Base-by-base conservation (phyloP, 768 basidiomycete species). In the Lentinula raphanica region DNA sequence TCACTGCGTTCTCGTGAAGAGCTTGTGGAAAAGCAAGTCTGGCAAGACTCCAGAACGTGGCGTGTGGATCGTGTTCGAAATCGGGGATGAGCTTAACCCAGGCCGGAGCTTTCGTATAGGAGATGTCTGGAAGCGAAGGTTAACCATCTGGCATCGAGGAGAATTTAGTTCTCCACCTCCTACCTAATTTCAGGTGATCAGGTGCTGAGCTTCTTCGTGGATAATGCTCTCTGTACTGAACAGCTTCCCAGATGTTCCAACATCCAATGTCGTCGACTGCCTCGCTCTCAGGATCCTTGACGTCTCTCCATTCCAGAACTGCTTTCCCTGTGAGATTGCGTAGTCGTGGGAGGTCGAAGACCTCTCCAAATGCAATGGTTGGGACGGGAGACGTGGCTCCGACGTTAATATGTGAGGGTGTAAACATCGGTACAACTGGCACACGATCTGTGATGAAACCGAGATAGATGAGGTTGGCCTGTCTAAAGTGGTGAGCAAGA, bases 221-320 rank as follows among this genome's bases (percentile, higher is more conserved):
- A 49, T 59, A 62, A 11, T 67, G 58, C 36, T 78, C 76, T 1
- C 67, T 64, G 23, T 72, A 63, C 62, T 82, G 77, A 3, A 78
- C 74, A 46, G 73, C 68, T 65, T 79, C 72, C 80, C 80, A 83
- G 2, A 72, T 66, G 62, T 77, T 79, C 81, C 81, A 83, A 62
- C 81, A 83, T n/a, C 81, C 81, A 19, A 83, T 59, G n/a, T 79
- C 76, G 35, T 83, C 80, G 8, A 75, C 19, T 23, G 66, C 63
- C 6, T 69, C 59, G 54, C 76, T 78, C 35, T 68, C 70, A 13
- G 66, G 65, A 57, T 80, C 71, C 65, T 87, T 87, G 46, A 88
- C 77, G 59, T 87, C 78, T 44, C 78, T 73, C 85, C 85, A 88
- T 68, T 88, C 85, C 4, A 87, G 65, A 12, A 88, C 65, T 0